Evolutionary conservation across 1,284 basidiomycete genomes (phyloP).

Genomic region (Uromyces viciae-fabae): DNA sequence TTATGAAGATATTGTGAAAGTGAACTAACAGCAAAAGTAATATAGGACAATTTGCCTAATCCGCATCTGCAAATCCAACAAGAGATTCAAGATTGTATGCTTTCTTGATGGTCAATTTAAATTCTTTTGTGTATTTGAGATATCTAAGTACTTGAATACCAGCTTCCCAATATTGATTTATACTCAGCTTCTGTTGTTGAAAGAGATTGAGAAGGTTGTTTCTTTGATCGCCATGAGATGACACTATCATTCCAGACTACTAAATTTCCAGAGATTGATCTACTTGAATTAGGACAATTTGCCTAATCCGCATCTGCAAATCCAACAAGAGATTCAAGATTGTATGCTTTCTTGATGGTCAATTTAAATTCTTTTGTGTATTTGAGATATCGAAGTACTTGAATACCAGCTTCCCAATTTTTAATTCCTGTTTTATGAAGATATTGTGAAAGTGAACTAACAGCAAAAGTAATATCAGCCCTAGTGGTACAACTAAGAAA

Average conservation of each 20-base stretch:
- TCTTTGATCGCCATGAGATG: neutral
- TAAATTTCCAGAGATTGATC: neutral
- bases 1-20: too few relatives aligned
- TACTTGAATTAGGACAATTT: too few relatives aligned
- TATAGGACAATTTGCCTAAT: neutral
- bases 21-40: too few relatives aligned
- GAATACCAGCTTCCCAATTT: neutral
- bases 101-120: neutral
- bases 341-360: neutral
- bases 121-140: neutral
- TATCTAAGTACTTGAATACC: neutral
- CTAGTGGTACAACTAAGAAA: neutral
- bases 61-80: neutral
- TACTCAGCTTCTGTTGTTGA: neutral
- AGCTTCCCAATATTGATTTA: neutral
- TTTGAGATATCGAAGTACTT: neutral
- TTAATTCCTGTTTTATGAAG: neutral
- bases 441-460: too few relatives aligned
- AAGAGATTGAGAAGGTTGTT: too few relatives aligned
- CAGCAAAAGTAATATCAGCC: too few relatives aligned
- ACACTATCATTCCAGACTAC: neutral
- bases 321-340: neutral
- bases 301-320: neutral
- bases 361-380: neutral
- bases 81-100: neutral